Base-by-base conservation (phyloP, 148 eudicot genomes). In the Polygonum aviculare region DNA sequence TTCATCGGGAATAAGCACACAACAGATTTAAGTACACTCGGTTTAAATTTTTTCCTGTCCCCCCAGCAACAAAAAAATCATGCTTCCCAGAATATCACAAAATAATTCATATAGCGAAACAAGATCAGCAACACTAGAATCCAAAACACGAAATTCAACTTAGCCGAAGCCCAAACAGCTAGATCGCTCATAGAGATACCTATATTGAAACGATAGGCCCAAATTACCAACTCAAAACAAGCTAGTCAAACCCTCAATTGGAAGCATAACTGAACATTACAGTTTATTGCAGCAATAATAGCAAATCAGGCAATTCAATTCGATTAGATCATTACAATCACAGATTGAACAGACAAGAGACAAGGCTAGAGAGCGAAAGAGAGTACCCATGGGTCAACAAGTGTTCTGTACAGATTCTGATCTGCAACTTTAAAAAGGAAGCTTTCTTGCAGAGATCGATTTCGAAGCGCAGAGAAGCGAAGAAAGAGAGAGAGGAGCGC, bases 331-430 rank as follows among this genome's bases (percentile, higher is more conserved):
- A 83, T 39, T 11, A 77, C 18, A 77, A 55, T 49, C 45, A 12
- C 59, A 74, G 33, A 54, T 1, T 26, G 16, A 80, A 47, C 15
- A 74, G 35, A 15, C 26, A 26, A 26, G 7, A 44, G 39, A 21
- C 22, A 40, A 7, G 73, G 14, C 0, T 10, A 50, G 52, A 57
- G 69, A 41, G 38, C 72, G 72, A 67, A 44, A 44, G 21, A 44
- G 40, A 72, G 22, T 84, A 84, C 86, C 86, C 84, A 84, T 84
- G 26, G 41, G 59, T 78, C 41, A 39, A 67, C 72, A 21, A 67
- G 40, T 48, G 79, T 69, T 72, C 70, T 73, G 75, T 9, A 47
- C 75, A 74, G 82, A 70, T 78, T 50, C 19, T 18, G 72, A 55
- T 48, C 65, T 8, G 44, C 38, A 35, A 36, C 44, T 67, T 38